Percentiles rank a stretch among this genome's conserved stretches.
Evolutionary conservation across 441 rosid species (phyloP).

Genomic region (Geranium incanum): DNA sequence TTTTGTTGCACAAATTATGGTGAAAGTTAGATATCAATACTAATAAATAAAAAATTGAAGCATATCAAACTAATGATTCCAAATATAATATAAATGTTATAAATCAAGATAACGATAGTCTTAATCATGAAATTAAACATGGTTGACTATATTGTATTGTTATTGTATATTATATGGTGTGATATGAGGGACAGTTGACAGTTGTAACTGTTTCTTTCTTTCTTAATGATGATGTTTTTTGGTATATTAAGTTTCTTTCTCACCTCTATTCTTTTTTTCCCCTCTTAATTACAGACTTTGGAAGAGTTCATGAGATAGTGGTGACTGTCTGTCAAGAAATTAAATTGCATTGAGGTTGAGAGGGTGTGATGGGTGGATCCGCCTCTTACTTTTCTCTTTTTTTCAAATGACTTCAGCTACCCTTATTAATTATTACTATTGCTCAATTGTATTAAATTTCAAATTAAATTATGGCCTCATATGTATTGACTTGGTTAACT

Average conservation of each 20-base stretch:
- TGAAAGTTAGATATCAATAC: no score
- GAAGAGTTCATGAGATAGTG: not conserved
- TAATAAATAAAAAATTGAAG: no score
- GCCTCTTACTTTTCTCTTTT: not conserved
- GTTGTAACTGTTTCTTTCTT: not conserved
- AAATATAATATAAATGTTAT: not conserved
- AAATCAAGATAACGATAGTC: not conserved
- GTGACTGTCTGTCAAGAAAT: not conserved
- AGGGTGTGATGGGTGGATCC: not conserved
- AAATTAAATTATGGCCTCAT: not conserved
- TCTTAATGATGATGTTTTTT: not conserved
- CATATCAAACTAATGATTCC: no score
- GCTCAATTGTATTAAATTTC: not conserved
- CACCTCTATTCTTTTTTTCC: not conserved
- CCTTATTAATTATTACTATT: not conserved
- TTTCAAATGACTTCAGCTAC: not conserved
- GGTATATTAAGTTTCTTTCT: not conserved
- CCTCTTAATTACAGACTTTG: not conserved
- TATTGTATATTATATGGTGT: no score
- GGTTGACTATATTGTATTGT: not conserved
- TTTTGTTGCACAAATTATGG: no score
- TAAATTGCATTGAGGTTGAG: not conserved
- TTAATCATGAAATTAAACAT: no score
- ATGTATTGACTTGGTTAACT: not conserved
- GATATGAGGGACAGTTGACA: not conserved